Percentiles rank a stretch among this genome's conserved stretches.
phyloP scores from a whole-genome alignment of 1,139 yeast genomes.

The Zygosaccharomyces pseudobailii region DNA sequence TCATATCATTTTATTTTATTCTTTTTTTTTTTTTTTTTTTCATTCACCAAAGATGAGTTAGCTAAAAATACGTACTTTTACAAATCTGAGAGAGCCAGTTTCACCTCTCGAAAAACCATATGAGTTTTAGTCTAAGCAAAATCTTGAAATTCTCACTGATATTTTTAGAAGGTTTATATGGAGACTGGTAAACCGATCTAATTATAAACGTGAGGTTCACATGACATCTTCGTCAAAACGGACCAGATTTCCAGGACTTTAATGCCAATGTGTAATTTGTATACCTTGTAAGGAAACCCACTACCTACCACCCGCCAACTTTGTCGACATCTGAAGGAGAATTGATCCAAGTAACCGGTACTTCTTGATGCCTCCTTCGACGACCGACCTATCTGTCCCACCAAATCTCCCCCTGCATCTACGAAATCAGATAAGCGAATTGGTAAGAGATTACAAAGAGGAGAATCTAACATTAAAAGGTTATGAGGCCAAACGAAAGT shows the following conservation, averaged over 20 bases:
- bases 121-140: no score
- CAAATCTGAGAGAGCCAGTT: no score
- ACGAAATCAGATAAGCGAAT: conserved; percentile 37
- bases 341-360: not conserved
- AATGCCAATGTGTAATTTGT: not conserved
- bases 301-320: not conserved
- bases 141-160: no score
- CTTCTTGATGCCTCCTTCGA: not conserved
- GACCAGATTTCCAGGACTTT: not conserved
- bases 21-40: no score
- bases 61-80: no score
- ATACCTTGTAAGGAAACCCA: not conserved
- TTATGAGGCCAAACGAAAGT: conserved; percentile 51
- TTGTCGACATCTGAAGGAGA: not conserved
- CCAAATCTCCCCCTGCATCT: conserved; percentile 24
- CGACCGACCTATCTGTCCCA: conserved; percentile 30
- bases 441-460: conserved; percentile 51
- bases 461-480: conserved; percentile 70
- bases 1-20: no score
- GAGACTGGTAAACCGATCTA: no score
- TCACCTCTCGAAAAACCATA: no score
- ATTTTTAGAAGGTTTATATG: no score
- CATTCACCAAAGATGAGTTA: no score
- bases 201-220: not conserved
- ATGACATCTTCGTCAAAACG: not conserved